Conservation (phyloP, 2,329 filamentous ascomycete genomes). For the Trichoderma gracile region DNA sequence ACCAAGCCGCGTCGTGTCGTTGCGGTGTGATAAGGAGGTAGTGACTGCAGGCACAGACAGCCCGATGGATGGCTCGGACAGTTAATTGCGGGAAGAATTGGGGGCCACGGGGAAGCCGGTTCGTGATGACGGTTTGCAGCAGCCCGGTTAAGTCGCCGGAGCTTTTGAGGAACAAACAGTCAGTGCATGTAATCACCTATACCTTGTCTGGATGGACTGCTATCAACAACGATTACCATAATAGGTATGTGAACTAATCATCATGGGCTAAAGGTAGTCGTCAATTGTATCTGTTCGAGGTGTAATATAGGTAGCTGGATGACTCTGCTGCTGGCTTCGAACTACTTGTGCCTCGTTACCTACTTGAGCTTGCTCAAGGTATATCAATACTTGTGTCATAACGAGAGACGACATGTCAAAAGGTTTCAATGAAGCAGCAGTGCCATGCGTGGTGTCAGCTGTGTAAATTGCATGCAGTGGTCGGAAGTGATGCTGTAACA, state of each 20-base stretch:
- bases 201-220: no score
- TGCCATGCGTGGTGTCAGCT: neutral
- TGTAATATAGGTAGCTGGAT: no score
- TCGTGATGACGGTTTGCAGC: neutral
- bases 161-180: neutral
- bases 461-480: conserved; percentile 5
- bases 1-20: neutral
- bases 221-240: no score
- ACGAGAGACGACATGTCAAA: neutral
- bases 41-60: neutral
- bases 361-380: no score
- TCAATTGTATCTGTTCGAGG: no score
- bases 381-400: no score
- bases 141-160: neutral
- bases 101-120: conserved; percentile 3
- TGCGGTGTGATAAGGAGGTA: neutral
- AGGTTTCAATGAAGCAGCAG: neutral
- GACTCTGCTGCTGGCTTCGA: no score
- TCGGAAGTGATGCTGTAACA: neutral
- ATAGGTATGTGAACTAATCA: no score
- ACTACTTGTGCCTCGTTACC: no score
- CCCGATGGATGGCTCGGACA: neutral
- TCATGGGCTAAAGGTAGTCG: no score
- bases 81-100: neutral
- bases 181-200: neutral